Evolutionary conservation across 371 early-diverging fungal genomes (phyloP).

Genomic region (Rhizopus microsporus): DNA sequence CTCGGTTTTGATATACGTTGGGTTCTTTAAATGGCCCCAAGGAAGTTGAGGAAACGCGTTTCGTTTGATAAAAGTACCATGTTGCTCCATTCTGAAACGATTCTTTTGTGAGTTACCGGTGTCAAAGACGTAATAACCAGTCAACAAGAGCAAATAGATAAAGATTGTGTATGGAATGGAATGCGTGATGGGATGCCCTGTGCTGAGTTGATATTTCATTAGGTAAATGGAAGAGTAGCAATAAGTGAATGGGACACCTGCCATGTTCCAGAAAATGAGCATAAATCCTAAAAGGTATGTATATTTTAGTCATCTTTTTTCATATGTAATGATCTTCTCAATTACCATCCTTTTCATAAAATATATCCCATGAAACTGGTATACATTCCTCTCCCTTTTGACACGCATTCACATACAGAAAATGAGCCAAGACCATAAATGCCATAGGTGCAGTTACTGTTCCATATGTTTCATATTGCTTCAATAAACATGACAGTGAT

Average conservation of each 20-base stretch:
- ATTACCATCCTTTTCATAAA: conserved; percentile 60
- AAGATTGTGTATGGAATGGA: conserved; percentile 40
- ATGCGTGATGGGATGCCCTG: conserved; percentile 42
- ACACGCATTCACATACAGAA: conserved; percentile 73
- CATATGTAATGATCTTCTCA: background rate
- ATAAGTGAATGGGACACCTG: conserved; percentile 65
- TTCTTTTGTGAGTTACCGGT: conserved; percentile 89
- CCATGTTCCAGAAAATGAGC: conserved; percentile 65
- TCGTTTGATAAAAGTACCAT: conserved; percentile 57
- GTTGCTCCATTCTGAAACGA: conserved; percentile 78
- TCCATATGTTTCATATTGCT: conserved; percentile 69
- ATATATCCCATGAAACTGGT: conserved; percentile 73
- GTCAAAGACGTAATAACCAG: conserved; percentile 57
- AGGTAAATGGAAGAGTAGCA: conserved; percentile 59
- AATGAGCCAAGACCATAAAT: conserved; percentile 76
- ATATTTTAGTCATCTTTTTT: background rate
- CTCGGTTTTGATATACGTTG: conserved; percentile 75
- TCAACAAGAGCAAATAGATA: conserved; percentile 37
- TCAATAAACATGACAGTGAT: conserved; percentile 63
- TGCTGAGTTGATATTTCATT: conserved; percentile 47
- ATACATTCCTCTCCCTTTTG: conserved; percentile 81
- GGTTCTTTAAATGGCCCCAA: conserved; percentile 68
- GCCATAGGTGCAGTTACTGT: conserved; percentile 66
- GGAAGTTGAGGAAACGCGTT: conserved; percentile 67
- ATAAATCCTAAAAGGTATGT: conserved; percentile 48